Base-by-base conservation (phyloP, 768 basidiomycete genomes). In the Trametes meyenii region DNA sequence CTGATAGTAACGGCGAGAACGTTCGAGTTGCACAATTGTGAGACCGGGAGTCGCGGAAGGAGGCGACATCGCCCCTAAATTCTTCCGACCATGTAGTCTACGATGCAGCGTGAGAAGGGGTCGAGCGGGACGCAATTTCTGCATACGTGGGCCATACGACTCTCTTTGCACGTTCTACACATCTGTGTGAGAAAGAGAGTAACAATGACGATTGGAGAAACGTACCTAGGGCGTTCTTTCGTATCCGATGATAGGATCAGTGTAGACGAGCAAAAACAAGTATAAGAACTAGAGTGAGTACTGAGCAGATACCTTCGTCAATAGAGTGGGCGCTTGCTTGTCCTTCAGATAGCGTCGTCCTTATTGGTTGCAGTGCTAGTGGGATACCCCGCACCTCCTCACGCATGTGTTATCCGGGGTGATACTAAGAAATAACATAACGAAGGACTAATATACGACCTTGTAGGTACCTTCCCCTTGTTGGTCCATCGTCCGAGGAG, bases 391-490 rank as follows among this genome's bases (percentile, higher is more conserved):
- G 38, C 38, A 4, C 38, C n/a, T 16, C 50, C 50, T 5, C 36
- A 40, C 12, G 50, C 50, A 51, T 51, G 39, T 42, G 38, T 53
- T 40, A 33, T 40, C 50, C 13, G 21, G 5, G 43, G 39, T 51
- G 40, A 56, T 61, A 62, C 61, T 62, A 51, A 46, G 38, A 29
- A 53, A 51, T 44, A 55, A 51, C 61, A 62, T 52, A 51, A 61
- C 42, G 55, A 61, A 44, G 55, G 55, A 39, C 61, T 62, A 62
- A 49, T 56, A 26, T 56, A 56, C 55, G 61, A 62, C 49, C 49
- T 56, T 50, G 49, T 50, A 58, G 49, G 57, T 50, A 58, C 49
- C 57, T 55, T 36, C 49, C 49, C 38, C 12, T 45, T 10, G 48
- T 43, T 19, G 42, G 39, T 43, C 49, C 40, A 44, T 23, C 19